Percentiles rank a stretch among this genome's conserved stretches.
Conservation (phyloP, 2,329 filamentous ascomycete species). For the Aschersonia sp. region DNA sequence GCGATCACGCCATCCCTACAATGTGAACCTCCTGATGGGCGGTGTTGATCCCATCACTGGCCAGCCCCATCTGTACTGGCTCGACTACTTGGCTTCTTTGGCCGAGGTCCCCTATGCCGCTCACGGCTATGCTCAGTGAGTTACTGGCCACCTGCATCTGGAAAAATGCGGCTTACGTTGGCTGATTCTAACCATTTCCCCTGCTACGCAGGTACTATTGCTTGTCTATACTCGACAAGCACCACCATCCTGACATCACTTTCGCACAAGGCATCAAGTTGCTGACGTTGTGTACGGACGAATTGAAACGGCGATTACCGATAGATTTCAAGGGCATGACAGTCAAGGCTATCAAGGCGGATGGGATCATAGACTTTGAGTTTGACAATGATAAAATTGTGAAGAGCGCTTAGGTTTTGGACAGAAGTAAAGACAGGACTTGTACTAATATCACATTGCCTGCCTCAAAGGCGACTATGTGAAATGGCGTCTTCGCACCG, state of each 20-base stretch:
- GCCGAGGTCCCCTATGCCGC: conserved; percentile 88
- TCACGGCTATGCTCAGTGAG: conserved; percentile 93
- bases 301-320: conserved; percentile 89
- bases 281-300: conserved; percentile 86
- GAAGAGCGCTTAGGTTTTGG: conserved; percentile 33
- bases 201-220: conserved; percentile 67
- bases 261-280: conserved; percentile 85
- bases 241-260: conserved; percentile 88
- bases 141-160: background rate
- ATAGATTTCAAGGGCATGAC: conserved; percentile 97
- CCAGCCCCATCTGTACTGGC: conserved; percentile 89
- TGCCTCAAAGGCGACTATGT: background rate
- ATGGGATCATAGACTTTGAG: conserved; percentile 73
- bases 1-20: conserved; percentile 87
- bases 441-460: conserved; percentile 21
- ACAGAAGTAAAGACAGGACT: conserved; percentile 7
- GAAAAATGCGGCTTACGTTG: background rate
- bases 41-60: conserved; percentile 85
- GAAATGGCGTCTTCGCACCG: no score
- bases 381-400: conserved; percentile 71
- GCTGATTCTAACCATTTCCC: conserved; percentile 3
- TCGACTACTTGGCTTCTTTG: conserved; percentile 86
- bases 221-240: conserved; percentile 92
- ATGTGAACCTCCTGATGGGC: conserved; percentile 88
- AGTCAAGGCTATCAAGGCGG: conserved; percentile 90